Evolutionary conservation across 306 rosid species (phyloP).

Genomic region (Sphenostylis stenocarpa): DNA sequence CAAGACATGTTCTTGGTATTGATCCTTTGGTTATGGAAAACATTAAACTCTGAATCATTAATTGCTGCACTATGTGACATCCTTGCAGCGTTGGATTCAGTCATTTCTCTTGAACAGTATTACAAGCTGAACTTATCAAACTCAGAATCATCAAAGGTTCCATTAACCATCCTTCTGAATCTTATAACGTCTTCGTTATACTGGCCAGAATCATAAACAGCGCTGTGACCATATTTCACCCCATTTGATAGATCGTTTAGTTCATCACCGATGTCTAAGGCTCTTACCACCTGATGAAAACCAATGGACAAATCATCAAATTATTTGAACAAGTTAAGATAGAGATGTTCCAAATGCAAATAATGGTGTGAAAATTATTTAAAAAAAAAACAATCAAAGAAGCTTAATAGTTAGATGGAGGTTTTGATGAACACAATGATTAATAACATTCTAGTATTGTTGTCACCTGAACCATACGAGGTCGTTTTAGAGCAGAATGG

Average conservation of each 20-base stretch:
- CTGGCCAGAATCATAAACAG: conserved; percentile 64
- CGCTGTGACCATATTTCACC: conserved; percentile 85
- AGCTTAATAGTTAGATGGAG: not conserved
- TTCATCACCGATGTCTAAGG: conserved; percentile 69
- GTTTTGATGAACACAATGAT: not conserved
- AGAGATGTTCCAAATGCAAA: not conserved
- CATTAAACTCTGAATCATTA: conserved; percentile 51
- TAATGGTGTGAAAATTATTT: not conserved
- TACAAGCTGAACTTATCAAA: conserved; percentile 49
- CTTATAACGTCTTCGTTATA: conserved; percentile 60
- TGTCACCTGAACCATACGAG: conserved; percentile 88
- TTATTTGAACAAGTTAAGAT: not conserved
- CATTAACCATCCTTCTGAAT: conserved; percentile 64
- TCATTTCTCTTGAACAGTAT: conserved; percentile 37
- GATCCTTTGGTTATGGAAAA: conserved; percentile 27
- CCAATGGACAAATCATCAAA: conserved; percentile 2
- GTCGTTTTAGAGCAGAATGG: conserved; percentile 85
- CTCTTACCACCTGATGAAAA: conserved; percentile 72
- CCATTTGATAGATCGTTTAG: conserved; percentile 78
- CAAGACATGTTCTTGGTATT: conserved; percentile 14
- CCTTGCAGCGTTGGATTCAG: conserved; percentile 35
- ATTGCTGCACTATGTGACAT: conserved; percentile 34
- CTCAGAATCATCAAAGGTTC: conserved; percentile 49
- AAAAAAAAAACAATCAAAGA: not conserved
- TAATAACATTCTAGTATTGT: not conserved